Evolutionary conservation across 2,329 filamentous ascomycete genomes (phyloP).

Genomic region (Diaporthe sp.): DNA sequence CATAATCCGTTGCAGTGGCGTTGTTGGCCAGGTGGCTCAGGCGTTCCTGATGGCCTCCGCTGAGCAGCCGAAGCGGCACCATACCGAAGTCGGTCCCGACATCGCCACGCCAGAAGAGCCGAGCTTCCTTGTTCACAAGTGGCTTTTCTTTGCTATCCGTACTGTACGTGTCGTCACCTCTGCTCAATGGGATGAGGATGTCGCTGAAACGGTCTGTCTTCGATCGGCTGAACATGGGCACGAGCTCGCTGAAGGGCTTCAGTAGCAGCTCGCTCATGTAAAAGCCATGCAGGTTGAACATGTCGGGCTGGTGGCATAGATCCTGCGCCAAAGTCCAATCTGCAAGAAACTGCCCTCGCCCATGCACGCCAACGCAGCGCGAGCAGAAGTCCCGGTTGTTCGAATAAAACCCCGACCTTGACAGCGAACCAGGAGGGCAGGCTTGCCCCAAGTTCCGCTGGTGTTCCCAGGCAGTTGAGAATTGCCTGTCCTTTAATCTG

Average conservation of each 20-base stretch:
- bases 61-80: constrained; percentile 66
- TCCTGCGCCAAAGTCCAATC: constrained; percentile 76
- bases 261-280: constrained; percentile 74
- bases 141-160: constrained; percentile 61
- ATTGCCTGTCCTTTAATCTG: constrained; percentile 10
- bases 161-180: constrained; percentile 49
- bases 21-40: constrained; percentile 78
- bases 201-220: constrained; percentile 81
- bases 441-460: constrained; percentile 51
- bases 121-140: constrained; percentile 73
- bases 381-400: constrained; percentile 74
- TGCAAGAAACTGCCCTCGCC: constrained; percentile 73
- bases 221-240: constrained; percentile 82
- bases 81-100: constrained; percentile 65
- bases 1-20: constrained; percentile 60
- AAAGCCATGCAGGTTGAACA: constrained; percentile 80
- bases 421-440: constrained; percentile 73
- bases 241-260: constrained; percentile 72
- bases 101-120: constrained; percentile 81
- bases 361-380: constrained; percentile 73
- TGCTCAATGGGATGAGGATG: constrained; percentile 77
- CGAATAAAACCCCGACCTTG: constrained; percentile 71
- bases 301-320: constrained; percentile 82
- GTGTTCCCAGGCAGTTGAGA: constrained; percentile 41
- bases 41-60: constrained; percentile 77